Evolutionary conservation across 768 basidiomycete species (phyloP).

Genomic region (Chalciporus sphaerocephalus): DNA sequence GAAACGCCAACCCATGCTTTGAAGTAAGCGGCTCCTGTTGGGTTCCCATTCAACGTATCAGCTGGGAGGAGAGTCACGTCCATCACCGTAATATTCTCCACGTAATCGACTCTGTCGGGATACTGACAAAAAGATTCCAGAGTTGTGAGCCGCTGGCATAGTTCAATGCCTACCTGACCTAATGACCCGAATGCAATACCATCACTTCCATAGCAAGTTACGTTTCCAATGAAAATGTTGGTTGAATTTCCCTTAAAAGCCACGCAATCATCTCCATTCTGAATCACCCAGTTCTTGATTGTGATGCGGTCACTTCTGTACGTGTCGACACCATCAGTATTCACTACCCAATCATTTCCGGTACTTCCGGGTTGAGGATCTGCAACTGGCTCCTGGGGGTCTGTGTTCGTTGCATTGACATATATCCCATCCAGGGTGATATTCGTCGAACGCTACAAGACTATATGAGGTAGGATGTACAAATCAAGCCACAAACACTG

Average conservation of each 20-base stretch:
- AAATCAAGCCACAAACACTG: not conserved
- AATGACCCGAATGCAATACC: not conserved
- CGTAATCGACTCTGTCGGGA: too few relatives aligned
- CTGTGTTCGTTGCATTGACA: too few relatives aligned
- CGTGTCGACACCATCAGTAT: not conserved
- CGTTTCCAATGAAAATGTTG: not conserved
- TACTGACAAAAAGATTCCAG: too few relatives aligned
- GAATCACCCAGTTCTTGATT: not conserved
- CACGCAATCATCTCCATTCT: not conserved
- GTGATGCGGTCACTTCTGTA: not conserved
- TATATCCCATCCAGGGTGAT: too few relatives aligned
- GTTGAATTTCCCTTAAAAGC: not conserved
- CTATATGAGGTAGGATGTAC: not conserved
- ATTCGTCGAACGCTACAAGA: too few relatives aligned
- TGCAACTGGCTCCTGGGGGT: too few relatives aligned
- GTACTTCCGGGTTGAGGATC: too few relatives aligned
- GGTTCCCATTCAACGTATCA: not conserved
- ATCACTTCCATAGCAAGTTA: not conserved
- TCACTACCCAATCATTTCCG: too few relatives aligned
- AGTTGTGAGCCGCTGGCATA: not conserved
- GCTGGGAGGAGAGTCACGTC: too few relatives aligned
- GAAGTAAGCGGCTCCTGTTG: not conserved
- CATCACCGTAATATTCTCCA: too few relatives aligned
- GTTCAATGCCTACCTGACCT: not conserved
- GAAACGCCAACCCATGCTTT: not conserved